phyloP scores from a whole-genome alignment of 2,329 filamentous ascomycete genomes.

The Seiridium cupressi region DNA sequence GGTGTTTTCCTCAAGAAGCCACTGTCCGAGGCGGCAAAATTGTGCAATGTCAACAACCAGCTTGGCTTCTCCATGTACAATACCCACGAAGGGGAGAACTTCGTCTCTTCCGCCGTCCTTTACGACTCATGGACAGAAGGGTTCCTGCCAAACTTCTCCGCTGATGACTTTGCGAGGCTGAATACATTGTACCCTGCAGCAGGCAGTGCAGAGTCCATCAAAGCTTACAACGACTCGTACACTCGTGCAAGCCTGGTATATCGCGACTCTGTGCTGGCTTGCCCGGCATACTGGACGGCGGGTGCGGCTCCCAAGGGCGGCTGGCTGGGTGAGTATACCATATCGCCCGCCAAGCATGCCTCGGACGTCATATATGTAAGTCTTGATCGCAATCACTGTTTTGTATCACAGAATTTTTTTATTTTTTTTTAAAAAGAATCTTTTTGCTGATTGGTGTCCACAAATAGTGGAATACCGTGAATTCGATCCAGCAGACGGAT shows the following conservation, averaged over 20 bases:
- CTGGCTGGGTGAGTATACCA: constrained; percentile 60
- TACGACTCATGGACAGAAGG: constrained; percentile 53
- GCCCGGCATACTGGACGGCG: constrained; percentile 58
- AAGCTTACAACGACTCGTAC: constrained; percentile 47
- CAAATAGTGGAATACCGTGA: constrained; percentile 54
- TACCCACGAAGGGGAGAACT: constrained; percentile 61
- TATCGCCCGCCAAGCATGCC: constrained; percentile 56
- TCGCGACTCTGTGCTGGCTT: constrained; percentile 57
- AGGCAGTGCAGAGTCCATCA: constrained; percentile 46
- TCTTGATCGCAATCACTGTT: constrained; percentile 5
- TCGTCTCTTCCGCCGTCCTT: constrained; percentile 46
- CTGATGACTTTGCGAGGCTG: constrained; percentile 34
- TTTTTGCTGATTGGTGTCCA: not conserved
- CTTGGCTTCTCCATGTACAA: constrained; percentile 58
- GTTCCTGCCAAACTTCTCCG: constrained; percentile 48
- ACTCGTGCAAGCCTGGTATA: constrained; percentile 55
- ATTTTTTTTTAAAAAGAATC: not conserved
- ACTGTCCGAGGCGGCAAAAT: constrained; percentile 41
- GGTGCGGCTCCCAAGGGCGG: constrained; percentile 39
- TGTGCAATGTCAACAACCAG: constrained; percentile 21
- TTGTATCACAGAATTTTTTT: too few relatives aligned
- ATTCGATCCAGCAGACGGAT: constrained; percentile 49
- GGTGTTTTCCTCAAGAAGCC: constrained; percentile 46
- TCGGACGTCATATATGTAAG: constrained; percentile 55
- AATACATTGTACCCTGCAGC: constrained; percentile 44